Conservation (phyloP, 139 green algal genomes). For the Astrephomene gubernaculifera region DNA sequence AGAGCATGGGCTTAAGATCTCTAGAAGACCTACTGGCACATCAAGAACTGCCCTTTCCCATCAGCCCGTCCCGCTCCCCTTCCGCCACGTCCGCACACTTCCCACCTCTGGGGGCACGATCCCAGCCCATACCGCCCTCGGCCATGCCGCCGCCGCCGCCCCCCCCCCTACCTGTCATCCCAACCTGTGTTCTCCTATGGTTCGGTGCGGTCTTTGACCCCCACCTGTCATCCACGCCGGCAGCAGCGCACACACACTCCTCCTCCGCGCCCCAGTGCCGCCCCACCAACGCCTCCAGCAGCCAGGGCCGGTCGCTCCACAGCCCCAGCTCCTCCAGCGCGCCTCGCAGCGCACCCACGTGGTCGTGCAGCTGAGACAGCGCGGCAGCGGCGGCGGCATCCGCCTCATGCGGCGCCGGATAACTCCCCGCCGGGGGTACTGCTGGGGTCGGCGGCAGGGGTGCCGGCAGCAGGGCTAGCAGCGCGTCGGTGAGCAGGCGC, state of each 20-base stretch:
- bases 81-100: too few species aligned
- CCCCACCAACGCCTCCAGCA: constrained; percentile 20
- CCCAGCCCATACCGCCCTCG: too few species aligned
- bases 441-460: background rate
- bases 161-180: background rate
- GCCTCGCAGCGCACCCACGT: background rate
- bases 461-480: background rate
- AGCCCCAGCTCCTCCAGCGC: background rate
- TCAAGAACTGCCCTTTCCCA: too few species aligned
- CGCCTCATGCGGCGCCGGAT: background rate
- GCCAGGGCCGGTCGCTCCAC: constrained; percentile 14
- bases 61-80: too few species aligned
- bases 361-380: background rate
- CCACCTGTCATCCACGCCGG: background rate
- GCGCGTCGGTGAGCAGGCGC: background rate
- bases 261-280: background rate
- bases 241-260: background rate
- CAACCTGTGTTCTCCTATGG: too few species aligned
- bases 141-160: too few species aligned
- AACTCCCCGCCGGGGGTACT: background rate
- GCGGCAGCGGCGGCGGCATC: background rate
- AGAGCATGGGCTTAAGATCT: too few species aligned
- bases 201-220: too few species aligned
- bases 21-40: too few species aligned
- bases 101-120: too few species aligned